These are phyloP conservation scores for Aspergillus eucalypticola DNA, from an alignment of 2,329 filamentous ascomycete species.

Conservation along the genomic window DNA sequence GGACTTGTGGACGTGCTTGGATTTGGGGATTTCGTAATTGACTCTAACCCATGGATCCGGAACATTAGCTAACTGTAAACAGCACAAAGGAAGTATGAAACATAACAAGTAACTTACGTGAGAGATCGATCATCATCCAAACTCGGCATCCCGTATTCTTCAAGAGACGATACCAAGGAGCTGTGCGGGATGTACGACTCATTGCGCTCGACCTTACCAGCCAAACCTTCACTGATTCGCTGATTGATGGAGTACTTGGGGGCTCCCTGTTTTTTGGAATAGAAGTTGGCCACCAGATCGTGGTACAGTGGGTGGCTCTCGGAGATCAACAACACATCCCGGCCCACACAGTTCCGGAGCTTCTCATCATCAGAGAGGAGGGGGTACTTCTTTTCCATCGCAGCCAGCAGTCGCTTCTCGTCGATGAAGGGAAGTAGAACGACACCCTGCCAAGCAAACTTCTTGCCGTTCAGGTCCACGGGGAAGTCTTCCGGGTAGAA, in stretches of 20 bases:
- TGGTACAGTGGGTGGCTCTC: constrained; percentile 84
- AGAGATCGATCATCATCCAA: constrained; percentile 85
- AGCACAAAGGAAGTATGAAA: neutral
- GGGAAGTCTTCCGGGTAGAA: constrained; percentile 96
- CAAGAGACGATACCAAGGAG: constrained; percentile 74
- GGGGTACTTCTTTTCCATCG: constrained; percentile 81
- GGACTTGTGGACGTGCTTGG: constrained; percentile 78
- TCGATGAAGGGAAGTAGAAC: constrained; percentile 95
- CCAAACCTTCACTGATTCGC: constrained; percentile 71
- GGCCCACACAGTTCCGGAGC: constrained; percentile 75
- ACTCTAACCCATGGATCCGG: constrained; percentile 58
- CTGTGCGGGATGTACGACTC: constrained; percentile 82
- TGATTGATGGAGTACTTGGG: constrained; percentile 72
- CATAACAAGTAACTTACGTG: constrained; percentile 58
- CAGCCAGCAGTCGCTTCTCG: constrained; percentile 77
- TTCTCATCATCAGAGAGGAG: constrained; percentile 74
- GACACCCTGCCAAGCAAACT: constrained; percentile 97
- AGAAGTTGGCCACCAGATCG: constrained; percentile 80
- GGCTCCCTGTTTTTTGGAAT: constrained; percentile 78
- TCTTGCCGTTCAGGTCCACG: constrained; percentile 94
- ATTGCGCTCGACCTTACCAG: constrained; percentile 79
- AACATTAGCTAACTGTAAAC: constrained; percentile 26
- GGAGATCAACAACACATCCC: constrained; percentile 80
- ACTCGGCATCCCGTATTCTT: constrained; percentile 69
- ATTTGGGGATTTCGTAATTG: constrained; percentile 77